A percentile compares a stretch with the other conserved stretches of the same genome.
Conservation (phyloP, 345 rosid species). For the Eucalyptus coolabah region DNA sequence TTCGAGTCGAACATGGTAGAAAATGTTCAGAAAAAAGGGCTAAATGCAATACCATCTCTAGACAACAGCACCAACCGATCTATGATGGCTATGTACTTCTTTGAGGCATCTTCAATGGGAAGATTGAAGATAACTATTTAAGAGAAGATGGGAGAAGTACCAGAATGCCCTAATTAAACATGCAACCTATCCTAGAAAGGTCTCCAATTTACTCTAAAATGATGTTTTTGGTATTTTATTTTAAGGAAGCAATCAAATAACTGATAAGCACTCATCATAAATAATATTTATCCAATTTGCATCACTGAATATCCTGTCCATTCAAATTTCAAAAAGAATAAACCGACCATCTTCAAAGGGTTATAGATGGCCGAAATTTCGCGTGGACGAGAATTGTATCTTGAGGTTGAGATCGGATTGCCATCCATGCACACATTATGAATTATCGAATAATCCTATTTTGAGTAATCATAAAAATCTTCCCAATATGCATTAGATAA, state of each 20-base stretch:
- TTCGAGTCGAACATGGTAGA: no score
- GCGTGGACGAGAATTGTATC: fast-evolving
- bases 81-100: neutral
- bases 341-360: neutral
- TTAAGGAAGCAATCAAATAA: neutral
- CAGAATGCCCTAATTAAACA: neutral
- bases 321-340: no score
- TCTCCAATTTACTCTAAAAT: neutral
- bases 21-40: no score
- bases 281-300: no score
- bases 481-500: neutral
- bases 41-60: no score
- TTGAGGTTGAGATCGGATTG: neutral
- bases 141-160: neutral
- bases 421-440: neutral
- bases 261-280: neutral
- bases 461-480: neutral
- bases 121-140: neutral
- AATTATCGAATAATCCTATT: neutral
- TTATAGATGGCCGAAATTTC: neutral
- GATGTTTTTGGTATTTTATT: neutral
- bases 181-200: neutral
- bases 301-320: neutral
- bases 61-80: no score
- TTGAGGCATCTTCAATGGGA: neutral